These are phyloP conservation scores for Paecilomyces dactylethromorphus DNA, from an alignment of 2,329 filamentous ascomycete genomes.

Conservation along the genomic window DNA sequence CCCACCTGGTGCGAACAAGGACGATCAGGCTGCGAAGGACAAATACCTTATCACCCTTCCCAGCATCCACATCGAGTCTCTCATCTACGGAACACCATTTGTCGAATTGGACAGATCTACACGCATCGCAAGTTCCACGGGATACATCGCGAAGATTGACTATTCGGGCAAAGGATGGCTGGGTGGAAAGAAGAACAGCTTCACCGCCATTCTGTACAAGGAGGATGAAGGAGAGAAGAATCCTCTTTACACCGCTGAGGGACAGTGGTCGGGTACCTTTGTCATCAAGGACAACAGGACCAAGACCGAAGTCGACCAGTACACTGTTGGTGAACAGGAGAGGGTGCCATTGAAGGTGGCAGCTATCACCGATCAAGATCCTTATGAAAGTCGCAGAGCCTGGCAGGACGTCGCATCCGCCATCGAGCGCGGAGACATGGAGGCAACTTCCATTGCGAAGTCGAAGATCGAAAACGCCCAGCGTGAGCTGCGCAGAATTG, in stretches of 20 bases:
- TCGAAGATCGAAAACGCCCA: slow-evolving; percentile 85
- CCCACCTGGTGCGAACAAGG: slow-evolving; percentile 46
- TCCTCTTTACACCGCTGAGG: slow-evolving; percentile 71
- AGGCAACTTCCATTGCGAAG: slow-evolving; percentile 71
- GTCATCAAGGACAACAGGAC: slow-evolving; percentile 64
- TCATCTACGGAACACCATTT: slow-evolving; percentile 69
- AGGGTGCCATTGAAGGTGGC: slow-evolving; percentile 65
- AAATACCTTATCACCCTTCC: slow-evolving; percentile 89
- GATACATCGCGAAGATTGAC: slow-evolving; percentile 83
- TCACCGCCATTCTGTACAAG: slow-evolving; percentile 68
- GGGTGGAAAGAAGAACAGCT: slow-evolving; percentile 90
- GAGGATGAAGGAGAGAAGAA: slow-evolving; percentile 59
- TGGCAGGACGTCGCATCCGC: slow-evolving; percentile 81
- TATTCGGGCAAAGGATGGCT: slow-evolving; percentile 94
- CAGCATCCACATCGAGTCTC: slow-evolving; percentile 83
- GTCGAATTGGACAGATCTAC: slow-evolving; percentile 82
- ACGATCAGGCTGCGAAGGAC: slow-evolving; percentile 42
- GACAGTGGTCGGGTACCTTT: slow-evolving; percentile 85
- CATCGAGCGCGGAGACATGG: slow-evolving; percentile 78
- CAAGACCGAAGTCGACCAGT: slow-evolving; percentile 48
- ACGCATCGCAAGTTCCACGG: slow-evolving; percentile 78
- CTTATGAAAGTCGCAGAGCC: slow-evolving; percentile 78
- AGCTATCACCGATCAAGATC: slow-evolving; percentile 71
- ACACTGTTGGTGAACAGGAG: slow-evolving; percentile 51
- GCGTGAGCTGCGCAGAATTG: slow-evolving; percentile 66